Percentiles rank a stretch among this genome's conserved stretches.
Evolutionary conservation across 2,329 filamentous ascomycete species (phyloP).

Genomic region (Elsinoe perseae): DNA sequence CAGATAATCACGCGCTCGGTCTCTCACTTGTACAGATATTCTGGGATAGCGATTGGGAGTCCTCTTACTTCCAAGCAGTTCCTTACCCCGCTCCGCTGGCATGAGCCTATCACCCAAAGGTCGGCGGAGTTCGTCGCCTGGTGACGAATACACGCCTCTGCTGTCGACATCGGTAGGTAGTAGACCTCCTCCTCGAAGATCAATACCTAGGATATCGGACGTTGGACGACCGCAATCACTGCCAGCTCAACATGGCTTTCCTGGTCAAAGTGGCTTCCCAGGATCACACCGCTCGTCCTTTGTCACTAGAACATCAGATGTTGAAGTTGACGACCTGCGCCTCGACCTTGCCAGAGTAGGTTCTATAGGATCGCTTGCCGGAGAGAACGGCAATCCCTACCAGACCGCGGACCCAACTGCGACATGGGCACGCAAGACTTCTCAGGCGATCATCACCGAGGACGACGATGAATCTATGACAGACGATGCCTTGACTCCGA

Average conservation of each 20-base stretch:
- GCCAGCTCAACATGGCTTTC: background rate
- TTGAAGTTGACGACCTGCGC: constrained; percentile 7
- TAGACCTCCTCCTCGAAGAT: background rate
- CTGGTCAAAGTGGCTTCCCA: background rate
- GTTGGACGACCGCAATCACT: background rate
- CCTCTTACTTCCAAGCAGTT: background rate
- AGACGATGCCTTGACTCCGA: constrained; percentile 1
- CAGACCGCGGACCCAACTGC: background rate
- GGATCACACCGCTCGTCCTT: constrained; percentile 2
- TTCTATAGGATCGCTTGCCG: background rate
- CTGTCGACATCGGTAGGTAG: background rate
- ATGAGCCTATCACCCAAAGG: background rate
- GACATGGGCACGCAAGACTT: background rate
- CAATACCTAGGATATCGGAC: background rate
- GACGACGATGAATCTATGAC: constrained; percentile 10
- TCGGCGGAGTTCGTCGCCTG: background rate
- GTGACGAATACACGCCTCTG: constrained; percentile 5
- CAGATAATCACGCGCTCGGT: background rate
- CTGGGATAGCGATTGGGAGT: background rate
- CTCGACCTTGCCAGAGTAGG: constrained; percentile 5
- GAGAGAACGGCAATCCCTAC: constrained; percentile 3
- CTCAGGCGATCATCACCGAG: constrained; percentile 14
- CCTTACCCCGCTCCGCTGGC: constrained; percentile 1
- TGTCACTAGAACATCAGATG: background rate
- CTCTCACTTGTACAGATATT: background rate